These are phyloP conservation scores for Nicotiana sylvestris DNA, from an alignment of 257 asterid species.

Conservation along the genomic window DNA sequence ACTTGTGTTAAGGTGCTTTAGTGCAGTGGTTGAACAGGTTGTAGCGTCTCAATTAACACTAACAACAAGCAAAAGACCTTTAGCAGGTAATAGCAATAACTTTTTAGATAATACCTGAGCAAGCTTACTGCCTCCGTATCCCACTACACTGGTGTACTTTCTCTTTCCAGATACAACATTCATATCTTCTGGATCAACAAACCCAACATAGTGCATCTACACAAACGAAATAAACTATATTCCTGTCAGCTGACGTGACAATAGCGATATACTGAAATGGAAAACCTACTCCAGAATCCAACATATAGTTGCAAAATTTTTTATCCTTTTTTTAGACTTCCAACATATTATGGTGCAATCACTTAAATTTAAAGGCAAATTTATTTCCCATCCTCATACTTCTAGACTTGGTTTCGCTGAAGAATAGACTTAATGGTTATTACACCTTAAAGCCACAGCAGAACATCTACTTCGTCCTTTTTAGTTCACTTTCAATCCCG, in stretches of 20 bases:
- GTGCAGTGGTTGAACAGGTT: not conserved
- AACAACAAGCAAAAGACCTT: not conserved
- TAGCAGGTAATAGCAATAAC: not conserved
- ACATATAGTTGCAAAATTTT: not conserved
- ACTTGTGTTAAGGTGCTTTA: not conserved
- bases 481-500: not conserved
- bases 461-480: not conserved
- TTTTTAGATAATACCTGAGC: constrained; percentile 59
- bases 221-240: constrained; percentile 2
- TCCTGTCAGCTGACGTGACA: not conserved
- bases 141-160: constrained; percentile 71
- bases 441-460: not conserved
- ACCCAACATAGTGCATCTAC: constrained; percentile 91
- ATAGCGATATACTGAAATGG: not conserved
- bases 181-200: constrained; percentile 97
- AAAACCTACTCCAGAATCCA: not conserved
- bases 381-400: not conserved
- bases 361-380: not conserved
- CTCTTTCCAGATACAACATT: constrained; percentile 80
- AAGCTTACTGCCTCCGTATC: constrained; percentile 80
- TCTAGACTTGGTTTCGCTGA: not conserved
- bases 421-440: not conserved
- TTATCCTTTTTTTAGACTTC: not conserved
- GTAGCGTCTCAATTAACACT: not conserved
- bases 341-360: not conserved